phyloP scores from a whole-genome alignment of 2,329 filamentous ascomycete species.

The Cladobotryum mycophilum region DNA sequence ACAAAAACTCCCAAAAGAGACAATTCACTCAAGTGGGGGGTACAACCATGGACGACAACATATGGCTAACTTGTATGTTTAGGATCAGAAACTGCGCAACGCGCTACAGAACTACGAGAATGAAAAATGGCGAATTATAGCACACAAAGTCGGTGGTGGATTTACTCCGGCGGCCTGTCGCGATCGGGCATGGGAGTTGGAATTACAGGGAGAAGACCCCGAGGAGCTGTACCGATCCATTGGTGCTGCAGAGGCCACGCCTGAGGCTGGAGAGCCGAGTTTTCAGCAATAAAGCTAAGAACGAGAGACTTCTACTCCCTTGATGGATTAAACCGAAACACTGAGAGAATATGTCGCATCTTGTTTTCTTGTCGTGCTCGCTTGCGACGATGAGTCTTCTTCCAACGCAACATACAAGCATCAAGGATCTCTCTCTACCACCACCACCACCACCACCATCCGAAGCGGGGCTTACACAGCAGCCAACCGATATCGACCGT shows the following conservation, averaged over 20 bases:
- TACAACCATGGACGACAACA: no score
- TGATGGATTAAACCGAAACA: background rate
- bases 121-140: constrained; percentile 88
- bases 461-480: no score
- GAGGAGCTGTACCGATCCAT: constrained; percentile 48
- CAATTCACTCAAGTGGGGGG: no score
- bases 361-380: no score
- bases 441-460: no score
- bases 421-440: no score
- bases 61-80: constrained; percentile 4
- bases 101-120: constrained; percentile 81
- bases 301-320: background rate
- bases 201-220: constrained; percentile 30
- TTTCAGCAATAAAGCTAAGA: background rate
- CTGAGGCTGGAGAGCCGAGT: background rate
- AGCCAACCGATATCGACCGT: no score
- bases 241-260: constrained; percentile 39
- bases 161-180: constrained; percentile 84
- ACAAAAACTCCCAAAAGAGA: no score
- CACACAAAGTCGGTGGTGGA: constrained; percentile 83
- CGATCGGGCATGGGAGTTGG: constrained; percentile 66
- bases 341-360: no score
- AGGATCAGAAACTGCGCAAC: constrained; percentile 72
- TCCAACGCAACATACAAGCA: no score
- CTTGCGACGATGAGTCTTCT: no score